Evolutionary conservation across 305 asterid genomes (phyloP).

Genomic region (Fraxinus nigra): DNA sequence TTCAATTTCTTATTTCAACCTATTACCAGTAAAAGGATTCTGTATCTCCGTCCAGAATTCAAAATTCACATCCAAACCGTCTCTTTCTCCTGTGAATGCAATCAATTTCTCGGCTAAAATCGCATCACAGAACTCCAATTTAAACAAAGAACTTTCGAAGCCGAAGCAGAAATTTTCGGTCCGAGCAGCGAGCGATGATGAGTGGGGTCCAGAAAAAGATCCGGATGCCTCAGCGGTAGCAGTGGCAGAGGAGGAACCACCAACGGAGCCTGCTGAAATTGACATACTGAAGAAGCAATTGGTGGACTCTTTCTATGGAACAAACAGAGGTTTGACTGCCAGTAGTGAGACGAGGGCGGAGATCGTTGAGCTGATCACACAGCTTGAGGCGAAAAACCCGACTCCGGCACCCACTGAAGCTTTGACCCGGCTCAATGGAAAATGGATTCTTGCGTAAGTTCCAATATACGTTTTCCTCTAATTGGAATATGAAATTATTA

Average conservation of each 20-base stretch:
- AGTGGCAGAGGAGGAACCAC: conserved; percentile 42
- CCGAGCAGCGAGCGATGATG: conserved; percentile 52
- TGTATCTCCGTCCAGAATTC: conserved; percentile 11
- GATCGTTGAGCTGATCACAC: conserved; percentile 73
- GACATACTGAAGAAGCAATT: conserved; percentile 60
- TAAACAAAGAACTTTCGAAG: conserved; percentile 11
- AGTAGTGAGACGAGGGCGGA: conserved; percentile 83
- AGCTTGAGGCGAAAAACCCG: conserved; percentile 79
- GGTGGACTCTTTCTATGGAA: conserved; percentile 76
- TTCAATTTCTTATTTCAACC: conserved; percentile 46
- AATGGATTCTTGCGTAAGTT: conserved; percentile 89
- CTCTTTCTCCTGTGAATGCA: conserved; percentile 30
- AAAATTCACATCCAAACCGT: conserved; percentile 5
- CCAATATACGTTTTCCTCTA: background rate
- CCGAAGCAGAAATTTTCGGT: conserved; percentile 25
- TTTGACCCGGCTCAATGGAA: conserved; percentile 69
- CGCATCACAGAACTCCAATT: background rate
- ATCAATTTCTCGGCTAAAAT: conserved; percentile 20
- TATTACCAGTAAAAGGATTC: conserved; percentile 25
- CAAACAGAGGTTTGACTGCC: conserved; percentile 77
- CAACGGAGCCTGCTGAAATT: conserved; percentile 43
- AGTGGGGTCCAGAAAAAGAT: conserved; percentile 53
- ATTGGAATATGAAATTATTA: background rate
- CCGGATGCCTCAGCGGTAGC: conserved; percentile 29
- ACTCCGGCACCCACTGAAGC: conserved; percentile 88